Percentiles rank a stretch among this genome's conserved stretches.
Evolutionary conservation across 768 basidiomycete genomes (phyloP).

Genomic region (Pulveroboletus frians): DNA sequence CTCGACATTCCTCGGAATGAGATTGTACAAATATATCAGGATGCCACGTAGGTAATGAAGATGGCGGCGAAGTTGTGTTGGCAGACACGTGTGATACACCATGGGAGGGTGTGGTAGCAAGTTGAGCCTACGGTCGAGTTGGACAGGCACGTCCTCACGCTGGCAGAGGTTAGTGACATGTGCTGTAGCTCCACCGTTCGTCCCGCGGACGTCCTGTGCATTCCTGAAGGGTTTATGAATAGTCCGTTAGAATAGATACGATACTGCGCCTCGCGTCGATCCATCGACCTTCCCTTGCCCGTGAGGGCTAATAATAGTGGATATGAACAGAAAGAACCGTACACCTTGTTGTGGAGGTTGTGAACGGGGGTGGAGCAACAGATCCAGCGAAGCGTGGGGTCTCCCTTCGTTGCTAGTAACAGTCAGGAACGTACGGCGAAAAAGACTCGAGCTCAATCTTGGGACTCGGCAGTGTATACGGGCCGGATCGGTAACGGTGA

Average conservation of each 20-base stretch:
- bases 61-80: neutral
- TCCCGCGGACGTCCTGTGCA: neutral
- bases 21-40: neutral
- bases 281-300: neutral
- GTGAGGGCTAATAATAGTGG: neutral
- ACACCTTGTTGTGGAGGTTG: neutral
- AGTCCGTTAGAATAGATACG: neutral
- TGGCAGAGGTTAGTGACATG: neutral
- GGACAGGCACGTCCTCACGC: neutral
- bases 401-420: neutral
- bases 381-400: neutral
- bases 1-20: neutral
- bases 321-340: neutral
- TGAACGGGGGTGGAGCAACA: neutral
- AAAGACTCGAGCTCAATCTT: slow-evolving; percentile 17
- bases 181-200: neutral
- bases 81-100: too few species aligned
- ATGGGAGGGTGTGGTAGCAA: neutral
- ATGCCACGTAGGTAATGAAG: neutral
- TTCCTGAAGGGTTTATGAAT: neutral
- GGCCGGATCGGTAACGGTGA: slow-evolving; percentile 22
- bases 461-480: slow-evolving; percentile 1
- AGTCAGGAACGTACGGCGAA: slow-evolving; percentile 16
- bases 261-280: slow-evolving; percentile 2
- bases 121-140: neutral